These are phyloP conservation scores for Hygrophorus pudorinus DNA, from an alignment of 768 basidiomycete genomes.

Conservation along the genomic window DNA sequence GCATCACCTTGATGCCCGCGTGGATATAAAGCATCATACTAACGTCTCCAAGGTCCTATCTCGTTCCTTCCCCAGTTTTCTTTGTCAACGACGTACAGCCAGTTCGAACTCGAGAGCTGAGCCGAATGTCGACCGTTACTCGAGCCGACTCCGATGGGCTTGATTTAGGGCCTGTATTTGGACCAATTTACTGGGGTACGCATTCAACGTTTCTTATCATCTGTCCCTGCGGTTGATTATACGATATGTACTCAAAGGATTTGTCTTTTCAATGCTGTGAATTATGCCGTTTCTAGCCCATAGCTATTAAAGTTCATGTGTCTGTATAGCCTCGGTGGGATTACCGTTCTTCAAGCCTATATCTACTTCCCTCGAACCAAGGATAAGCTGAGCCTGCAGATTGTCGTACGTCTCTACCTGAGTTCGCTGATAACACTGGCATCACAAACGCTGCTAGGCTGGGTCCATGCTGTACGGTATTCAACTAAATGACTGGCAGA, in stretches of 20 bases:
- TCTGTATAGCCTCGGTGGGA: slow-evolving; percentile 24
- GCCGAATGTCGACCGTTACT: no score
- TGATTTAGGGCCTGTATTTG: slow-evolving; percentile 18
- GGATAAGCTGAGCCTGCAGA: slow-evolving; percentile 20
- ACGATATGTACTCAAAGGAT: not conserved
- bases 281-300: not conserved
- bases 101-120: no score
- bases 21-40: no score
- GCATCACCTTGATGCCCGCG: no score
- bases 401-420: slow-evolving; percentile 16
- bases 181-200: slow-evolving; percentile 25
- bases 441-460: slow-evolving; percentile 5
- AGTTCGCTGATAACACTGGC: not conserved
- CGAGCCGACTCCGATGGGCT: slow-evolving; percentile 8
- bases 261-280: not conserved
- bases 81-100: no score
- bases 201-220: not conserved
- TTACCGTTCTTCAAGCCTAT: slow-evolving; percentile 31
- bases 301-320: not conserved
- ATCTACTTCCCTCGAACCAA: slow-evolving; percentile 25
- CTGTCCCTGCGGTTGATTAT: not conserved
- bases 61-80: no score
- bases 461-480: slow-evolving; percentile 12
- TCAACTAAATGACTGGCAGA: not conserved
- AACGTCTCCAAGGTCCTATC: no score